Evolutionary conservation across 257 asterid genomes (phyloP), one percentile per base, ranked within the genome.

Genomic region (Solanum boliviense): DNA sequence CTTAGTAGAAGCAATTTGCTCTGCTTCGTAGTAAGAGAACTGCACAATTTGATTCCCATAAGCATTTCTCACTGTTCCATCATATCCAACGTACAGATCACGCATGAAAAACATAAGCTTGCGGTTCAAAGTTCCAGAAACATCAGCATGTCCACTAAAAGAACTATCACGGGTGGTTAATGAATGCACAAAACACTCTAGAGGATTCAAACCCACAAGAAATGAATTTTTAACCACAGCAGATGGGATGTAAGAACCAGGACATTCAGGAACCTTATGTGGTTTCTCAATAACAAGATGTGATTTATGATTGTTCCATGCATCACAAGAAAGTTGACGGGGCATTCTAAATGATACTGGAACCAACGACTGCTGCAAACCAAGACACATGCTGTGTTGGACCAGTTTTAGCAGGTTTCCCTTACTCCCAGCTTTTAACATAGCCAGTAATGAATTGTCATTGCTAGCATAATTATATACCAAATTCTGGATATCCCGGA

Each of bases 361-460:
- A 85, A 94, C 91, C 67, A 92, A 58, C 4, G 99, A 91, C 89
- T 97, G 98, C 90, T 96, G 99, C 92, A 97, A 90, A 52, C 99
- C 99, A 83, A 97, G 88, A 74, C 99, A 95, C 98, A 97, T 92
- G 91, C 98, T 93, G 62, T 97, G 99, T 90, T 96, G 99, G 86
- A 94, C 97, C 58, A 97, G 82, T 86, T 97, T 97, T 88, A 92
- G 95, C 88, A 95, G 79, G 90, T 95, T 97, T 34, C 99, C 99
- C 89, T 97, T 97, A 93, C 99, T 97, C 88, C 99, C 99, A 76
- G 99, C 97, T 91, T 93, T 97, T 39, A 97, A 86, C 99, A 97
- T 97, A 79, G 93, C 91, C 72, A 97, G 74, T 83, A 95, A 88
- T 5, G 99, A 91, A 90, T 97, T 97, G 48, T 90, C 84, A 25